Conservation (phyloP, 2,329 filamentous ascomycete genomes). For the Phialocephala subalpina region DNA sequence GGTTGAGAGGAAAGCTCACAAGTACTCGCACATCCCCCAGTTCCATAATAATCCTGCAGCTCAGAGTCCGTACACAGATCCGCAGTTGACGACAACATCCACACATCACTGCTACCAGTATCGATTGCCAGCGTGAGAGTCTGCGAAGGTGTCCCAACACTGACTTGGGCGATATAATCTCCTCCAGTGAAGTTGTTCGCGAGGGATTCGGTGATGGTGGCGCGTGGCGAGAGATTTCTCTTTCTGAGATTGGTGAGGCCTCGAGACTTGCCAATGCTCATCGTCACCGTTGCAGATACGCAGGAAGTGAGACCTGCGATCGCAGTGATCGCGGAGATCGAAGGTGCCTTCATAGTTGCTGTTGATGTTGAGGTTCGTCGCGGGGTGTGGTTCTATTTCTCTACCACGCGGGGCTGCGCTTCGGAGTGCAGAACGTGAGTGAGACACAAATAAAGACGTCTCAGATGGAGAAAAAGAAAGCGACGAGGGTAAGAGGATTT, state of each 20-base stretch:
- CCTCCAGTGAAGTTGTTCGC: constrained; percentile 62
- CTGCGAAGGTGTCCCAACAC: constrained; percentile 65
- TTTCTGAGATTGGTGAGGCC: background rate
- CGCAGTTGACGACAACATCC: constrained; percentile 53
- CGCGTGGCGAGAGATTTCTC: constrained; percentile 26
- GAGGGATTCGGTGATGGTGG: constrained; percentile 28
- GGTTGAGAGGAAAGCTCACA: constrained; percentile 49
- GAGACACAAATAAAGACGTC: constrained; percentile 1
- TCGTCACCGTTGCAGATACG: constrained; percentile 1
- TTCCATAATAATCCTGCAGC: constrained; percentile 34
- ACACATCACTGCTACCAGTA: constrained; percentile 69
- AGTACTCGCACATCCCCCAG: constrained; percentile 48
- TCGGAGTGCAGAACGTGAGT: background rate
- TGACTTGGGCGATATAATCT: constrained; percentile 55
- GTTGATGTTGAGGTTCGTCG: background rate
- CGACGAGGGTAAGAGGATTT: background rate
- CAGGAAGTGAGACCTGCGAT: constrained; percentile 5
- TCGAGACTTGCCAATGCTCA: constrained; percentile 7
- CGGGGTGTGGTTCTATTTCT: background rate
- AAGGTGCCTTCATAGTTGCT: background rate
- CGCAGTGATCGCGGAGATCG: background rate
- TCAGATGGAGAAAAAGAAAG: background rate
- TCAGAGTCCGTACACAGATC: constrained; percentile 31
- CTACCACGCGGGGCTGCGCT: background rate
- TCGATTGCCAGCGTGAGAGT: constrained; percentile 62